phyloP scores from a whole-genome alignment of 169 alveolate species.

The Cryptosporidium sp. region DNA sequence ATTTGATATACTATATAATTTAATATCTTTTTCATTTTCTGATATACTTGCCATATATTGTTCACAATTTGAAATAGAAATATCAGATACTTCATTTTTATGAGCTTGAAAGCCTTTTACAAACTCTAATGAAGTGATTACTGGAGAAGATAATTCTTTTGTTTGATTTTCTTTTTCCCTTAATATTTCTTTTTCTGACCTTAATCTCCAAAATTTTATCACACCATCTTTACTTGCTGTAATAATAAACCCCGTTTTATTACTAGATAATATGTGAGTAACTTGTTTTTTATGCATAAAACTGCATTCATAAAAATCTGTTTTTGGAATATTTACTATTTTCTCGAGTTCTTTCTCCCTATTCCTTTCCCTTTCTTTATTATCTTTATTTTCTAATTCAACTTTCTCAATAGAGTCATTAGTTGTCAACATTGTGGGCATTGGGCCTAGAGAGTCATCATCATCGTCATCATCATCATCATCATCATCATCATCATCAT shows the following conservation, averaged over 20 bases:
- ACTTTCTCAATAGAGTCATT: background rate
- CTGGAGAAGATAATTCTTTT: slow-evolving; percentile 8
- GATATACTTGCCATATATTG: slow-evolving; percentile 81
- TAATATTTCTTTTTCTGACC: slow-evolving; percentile 84
- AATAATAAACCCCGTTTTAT: slow-evolving; percentile 89
- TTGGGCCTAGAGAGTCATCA: background rate
- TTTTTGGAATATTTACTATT: slow-evolving; percentile 84
- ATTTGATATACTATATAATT: slow-evolving; percentile 83
- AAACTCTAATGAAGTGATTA: slow-evolving; percentile 86
- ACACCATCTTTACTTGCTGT: slow-evolving; percentile 96
- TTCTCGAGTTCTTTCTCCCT: background rate
- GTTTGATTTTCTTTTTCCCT: background rate
- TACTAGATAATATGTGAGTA: slow-evolving; percentile 88
- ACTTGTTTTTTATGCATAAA: slow-evolving; percentile 91
- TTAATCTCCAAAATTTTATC: slow-evolving; percentile 97
- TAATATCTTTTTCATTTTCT: slow-evolving; percentile 82
- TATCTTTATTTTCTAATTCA: background rate
- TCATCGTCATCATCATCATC: background rate
- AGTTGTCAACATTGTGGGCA: background rate
- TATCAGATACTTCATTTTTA: slow-evolving; percentile 85
- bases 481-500: background rate
- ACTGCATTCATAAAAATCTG: slow-evolving; percentile 88
- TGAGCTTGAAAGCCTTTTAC: slow-evolving; percentile 97
- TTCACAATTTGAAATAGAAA: slow-evolving; percentile 82
- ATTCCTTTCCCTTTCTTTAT: background rate